Percentiles rank a stretch among this genome's conserved stretches.
Evolutionary conservation across 2,329 filamentous ascomycete species (phyloP).

Genomic region (Botrytis hyacinthi): DNA sequence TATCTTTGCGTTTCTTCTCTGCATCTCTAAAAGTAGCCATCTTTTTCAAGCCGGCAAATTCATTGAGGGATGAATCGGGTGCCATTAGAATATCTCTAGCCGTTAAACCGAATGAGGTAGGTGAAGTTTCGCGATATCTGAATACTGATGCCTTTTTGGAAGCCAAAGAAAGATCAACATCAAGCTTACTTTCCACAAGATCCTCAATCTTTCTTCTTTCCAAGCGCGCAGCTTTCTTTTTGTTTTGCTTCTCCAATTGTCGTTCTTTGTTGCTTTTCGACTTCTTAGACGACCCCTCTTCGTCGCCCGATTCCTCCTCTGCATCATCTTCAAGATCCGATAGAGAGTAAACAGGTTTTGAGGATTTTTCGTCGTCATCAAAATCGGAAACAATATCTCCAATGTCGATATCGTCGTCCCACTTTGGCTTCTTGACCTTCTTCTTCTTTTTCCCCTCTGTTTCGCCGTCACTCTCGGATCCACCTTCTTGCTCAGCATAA

Average conservation of each 20-base stretch:
- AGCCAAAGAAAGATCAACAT: constrained; percentile 64
- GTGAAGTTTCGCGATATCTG: constrained; percentile 92
- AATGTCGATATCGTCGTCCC: constrained; percentile 98
- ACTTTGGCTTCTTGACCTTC: constrained; percentile 76
- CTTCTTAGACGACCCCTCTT: constrained; percentile 47
- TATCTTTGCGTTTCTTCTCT: constrained; percentile 86
- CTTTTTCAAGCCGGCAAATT: constrained; percentile 93
- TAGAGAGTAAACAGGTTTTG: constrained; percentile 52
- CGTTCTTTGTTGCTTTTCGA: constrained; percentile 59
- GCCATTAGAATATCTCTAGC: constrained; percentile 86
- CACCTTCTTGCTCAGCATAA: constrained; percentile 69
- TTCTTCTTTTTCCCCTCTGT: constrained; percentile 56
- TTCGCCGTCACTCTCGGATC: constrained; percentile 58
- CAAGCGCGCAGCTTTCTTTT: constrained; percentile 71
- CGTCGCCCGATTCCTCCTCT: constrained; percentile 45
- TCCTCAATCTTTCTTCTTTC: constrained; percentile 83
- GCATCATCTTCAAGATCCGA: constrained; percentile 49
- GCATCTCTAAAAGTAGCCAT: constrained; percentile 83
- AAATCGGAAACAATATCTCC: constrained; percentile 88
- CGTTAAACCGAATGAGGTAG: constrained; percentile 84
- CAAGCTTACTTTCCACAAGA: constrained; percentile 77
- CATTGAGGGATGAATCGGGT: constrained; percentile 81
- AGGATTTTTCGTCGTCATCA: constrained; percentile 56
- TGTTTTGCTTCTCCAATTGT: constrained; percentile 56
- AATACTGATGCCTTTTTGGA: constrained; percentile 57